Conservation (phyloP, 257 asterid species). For the Ilex aquifolium region DNA sequence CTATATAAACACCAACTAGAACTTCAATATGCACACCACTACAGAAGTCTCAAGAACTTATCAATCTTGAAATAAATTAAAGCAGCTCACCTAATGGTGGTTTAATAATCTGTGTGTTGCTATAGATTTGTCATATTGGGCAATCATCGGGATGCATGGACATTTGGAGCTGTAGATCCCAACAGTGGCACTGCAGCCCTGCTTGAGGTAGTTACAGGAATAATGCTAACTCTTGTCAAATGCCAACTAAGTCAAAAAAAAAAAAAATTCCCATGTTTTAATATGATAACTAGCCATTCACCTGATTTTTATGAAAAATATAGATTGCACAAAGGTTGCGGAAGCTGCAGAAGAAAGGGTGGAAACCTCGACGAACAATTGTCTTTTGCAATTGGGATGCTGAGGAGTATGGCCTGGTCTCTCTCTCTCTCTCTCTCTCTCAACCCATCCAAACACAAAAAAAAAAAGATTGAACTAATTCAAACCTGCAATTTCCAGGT, state of each 20-base stretch:
- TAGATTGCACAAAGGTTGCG: conserved; percentile 62
- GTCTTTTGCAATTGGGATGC: conserved; percentile 88
- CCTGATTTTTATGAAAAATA: conserved; percentile 18
- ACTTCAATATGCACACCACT: too few species aligned
- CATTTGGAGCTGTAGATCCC: conserved; percentile 92
- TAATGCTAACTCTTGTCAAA: too few species aligned
- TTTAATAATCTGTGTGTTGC: conserved; percentile 12
- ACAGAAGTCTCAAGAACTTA: too few species aligned
- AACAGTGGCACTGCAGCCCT: conserved; percentile 85
- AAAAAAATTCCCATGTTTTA: neutral
- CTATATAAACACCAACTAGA: too few species aligned
- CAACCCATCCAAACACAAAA: neutral
- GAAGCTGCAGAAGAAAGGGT: conserved; percentile 37
- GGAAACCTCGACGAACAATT: conserved; percentile 78
- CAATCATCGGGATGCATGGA: conserved; percentile 94
- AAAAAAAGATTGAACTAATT: neutral
- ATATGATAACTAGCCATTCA: conserved; percentile 1
- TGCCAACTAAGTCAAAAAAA: too few species aligned
- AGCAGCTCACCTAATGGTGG: too few species aligned
- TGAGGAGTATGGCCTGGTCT: conserved; percentile 89
- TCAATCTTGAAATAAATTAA: too few species aligned
- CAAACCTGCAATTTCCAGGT: conserved; percentile 31
- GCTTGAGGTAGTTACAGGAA: conserved; percentile 51
- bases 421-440: conserved; percentile 13
- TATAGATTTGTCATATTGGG: conserved; percentile 71